Percentiles rank a stretch among this genome's conserved stretches.
Conservation (phyloP, 257 asterid species). For the Coffea eugenioides region DNA sequence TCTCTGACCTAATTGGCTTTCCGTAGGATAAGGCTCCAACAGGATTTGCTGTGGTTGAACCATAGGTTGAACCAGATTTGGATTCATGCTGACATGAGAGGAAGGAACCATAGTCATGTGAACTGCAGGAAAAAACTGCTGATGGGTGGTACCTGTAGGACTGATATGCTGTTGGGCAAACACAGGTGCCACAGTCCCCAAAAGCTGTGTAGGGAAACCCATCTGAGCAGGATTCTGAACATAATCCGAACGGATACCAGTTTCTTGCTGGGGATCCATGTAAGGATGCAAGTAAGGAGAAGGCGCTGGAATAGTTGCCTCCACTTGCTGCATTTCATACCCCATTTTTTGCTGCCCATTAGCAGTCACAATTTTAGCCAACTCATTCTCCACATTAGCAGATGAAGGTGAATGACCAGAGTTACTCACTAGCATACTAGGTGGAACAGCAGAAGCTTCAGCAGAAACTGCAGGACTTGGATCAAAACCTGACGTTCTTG, state of each 20-base stretch:
- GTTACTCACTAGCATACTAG: constrained; percentile 39
- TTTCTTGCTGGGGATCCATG: constrained; percentile 61
- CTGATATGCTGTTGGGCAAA: constrained; percentile 49
- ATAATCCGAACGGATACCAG: constrained; percentile 43
- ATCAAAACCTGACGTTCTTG: constrained; percentile 39
- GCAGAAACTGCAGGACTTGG: constrained; percentile 31
- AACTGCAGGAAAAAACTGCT: constrained; percentile 55
- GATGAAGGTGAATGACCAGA: constrained; percentile 33
- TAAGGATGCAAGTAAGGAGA: constrained; percentile 55
- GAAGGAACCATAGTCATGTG: constrained; percentile 73
- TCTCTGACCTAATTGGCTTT: constrained; percentile 48
- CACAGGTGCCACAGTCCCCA: constrained; percentile 57
- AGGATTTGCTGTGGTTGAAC: constrained; percentile 61
- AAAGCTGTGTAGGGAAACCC: constrained; percentile 63
- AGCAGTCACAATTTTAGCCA: constrained; percentile 47
- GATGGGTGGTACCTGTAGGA: constrained; percentile 46
- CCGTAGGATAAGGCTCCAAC: constrained; percentile 56
- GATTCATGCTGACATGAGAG: constrained; percentile 48
- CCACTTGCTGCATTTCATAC: constrained; percentile 37
- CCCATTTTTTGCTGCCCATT: constrained; percentile 39
- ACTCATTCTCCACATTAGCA: constrained; percentile 45
- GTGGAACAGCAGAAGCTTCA: constrained; percentile 45
- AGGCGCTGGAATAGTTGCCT: constrained; percentile 43
- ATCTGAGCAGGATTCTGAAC: constrained; percentile 59
- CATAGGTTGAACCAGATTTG: constrained; percentile 47